A percentile compares a stretch with the other conserved stretches of the same genome.
These are phyloP conservation scores for Dictyophora rubrovolvata DNA, from an alignment of 768 basidiomycete genomes.

Conservation along the genomic window DNA sequence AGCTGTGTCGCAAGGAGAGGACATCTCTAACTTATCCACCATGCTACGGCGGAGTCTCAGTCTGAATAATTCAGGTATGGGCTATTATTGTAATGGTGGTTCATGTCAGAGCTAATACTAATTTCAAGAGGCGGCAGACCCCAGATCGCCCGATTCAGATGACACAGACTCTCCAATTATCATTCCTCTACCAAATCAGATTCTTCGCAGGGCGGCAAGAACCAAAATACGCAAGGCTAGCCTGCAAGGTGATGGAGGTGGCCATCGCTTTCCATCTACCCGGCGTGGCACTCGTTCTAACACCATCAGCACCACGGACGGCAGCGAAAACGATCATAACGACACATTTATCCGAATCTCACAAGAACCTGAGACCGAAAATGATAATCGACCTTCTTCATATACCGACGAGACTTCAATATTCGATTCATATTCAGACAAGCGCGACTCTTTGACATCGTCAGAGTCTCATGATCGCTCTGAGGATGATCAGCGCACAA, in stretches of 20 bases:
- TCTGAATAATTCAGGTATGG: constrained; percentile 74
- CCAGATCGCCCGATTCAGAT: constrained; percentile 49
- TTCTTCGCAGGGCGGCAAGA: constrained; percentile 82
- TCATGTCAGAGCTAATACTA: constrained; percentile 2
- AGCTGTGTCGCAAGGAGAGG: constrained; percentile 75
- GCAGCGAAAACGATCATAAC: constrained; percentile 53
- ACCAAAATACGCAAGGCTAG: constrained; percentile 91
- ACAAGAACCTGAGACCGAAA: constrained; percentile 39
- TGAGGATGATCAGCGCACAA: neutral
- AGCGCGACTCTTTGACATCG: constrained; percentile 13
- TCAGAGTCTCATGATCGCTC: constrained; percentile 6
- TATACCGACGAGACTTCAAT: constrained; percentile 76
- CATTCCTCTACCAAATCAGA: constrained; percentile 77
- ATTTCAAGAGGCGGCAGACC: constrained; percentile 36
- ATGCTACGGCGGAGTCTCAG: constrained; percentile 80
- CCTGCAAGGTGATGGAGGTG: constrained; percentile 64
- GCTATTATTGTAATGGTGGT: constrained; percentile 35
- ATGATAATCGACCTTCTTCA: constrained; percentile 48
- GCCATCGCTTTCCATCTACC: constrained; percentile 62
- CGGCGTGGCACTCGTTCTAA: constrained; percentile 31
- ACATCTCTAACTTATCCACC: constrained; percentile 68
- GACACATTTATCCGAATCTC: constrained; percentile 28
- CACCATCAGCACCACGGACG: constrained; percentile 16
- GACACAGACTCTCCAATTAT: constrained; percentile 89
- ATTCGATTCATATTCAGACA: constrained; percentile 67